These are phyloP conservation scores for Hypsizygus marmoreus DNA, from an alignment of 768 basidiomycete genomes.

Conservation along the genomic window DNA sequence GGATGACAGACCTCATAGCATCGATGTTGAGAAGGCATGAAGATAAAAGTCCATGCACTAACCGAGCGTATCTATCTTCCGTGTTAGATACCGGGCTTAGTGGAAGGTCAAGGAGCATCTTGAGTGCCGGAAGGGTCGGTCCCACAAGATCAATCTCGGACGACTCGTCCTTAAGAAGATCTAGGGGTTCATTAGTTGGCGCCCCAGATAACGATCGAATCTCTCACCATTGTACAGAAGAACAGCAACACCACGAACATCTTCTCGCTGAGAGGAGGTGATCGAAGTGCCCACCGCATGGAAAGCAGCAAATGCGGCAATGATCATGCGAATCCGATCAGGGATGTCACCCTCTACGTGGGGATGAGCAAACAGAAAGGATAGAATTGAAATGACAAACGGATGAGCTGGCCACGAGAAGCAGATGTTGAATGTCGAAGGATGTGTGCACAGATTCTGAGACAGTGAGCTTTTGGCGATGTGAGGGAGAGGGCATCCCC, in stretches of 20 bases:
- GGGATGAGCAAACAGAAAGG: constrained; percentile 7
- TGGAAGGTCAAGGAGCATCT: constrained; percentile 64
- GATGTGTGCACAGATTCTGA: constrained; percentile 81
- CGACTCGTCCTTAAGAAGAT: constrained; percentile 85
- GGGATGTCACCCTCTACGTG: constrained; percentile 49
- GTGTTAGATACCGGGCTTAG: constrained; percentile 40
- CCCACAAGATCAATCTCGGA: constrained; percentile 78
- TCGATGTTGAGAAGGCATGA: constrained; percentile 85
- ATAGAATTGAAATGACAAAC: constrained; percentile 32
- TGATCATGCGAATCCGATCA: constrained; percentile 68
- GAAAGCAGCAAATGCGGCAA: constrained; percentile 62
- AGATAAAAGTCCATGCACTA: constrained; percentile 83
- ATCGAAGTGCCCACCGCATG: constrained; percentile 58
- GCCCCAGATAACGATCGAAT: not conserved
- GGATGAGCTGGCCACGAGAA: constrained; percentile 49
- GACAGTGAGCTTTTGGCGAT: constrained; percentile 65
- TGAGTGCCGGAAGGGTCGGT: constrained; percentile 79
- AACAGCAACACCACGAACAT: constrained; percentile 77
- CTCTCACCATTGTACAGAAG: constrained; percentile 75
- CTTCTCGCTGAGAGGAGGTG: constrained; percentile 60
- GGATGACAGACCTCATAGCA: constrained; percentile 75
- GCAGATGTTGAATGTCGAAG: constrained; percentile 71
- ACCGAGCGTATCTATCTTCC: constrained; percentile 54
- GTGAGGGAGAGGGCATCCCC: constrained; percentile 42
- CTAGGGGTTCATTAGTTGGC: constrained; percentile 32